Evolutionary conservation across 2,329 filamentous ascomycete genomes (phyloP).

Genomic region (Ceratocystis albifundus): DNA sequence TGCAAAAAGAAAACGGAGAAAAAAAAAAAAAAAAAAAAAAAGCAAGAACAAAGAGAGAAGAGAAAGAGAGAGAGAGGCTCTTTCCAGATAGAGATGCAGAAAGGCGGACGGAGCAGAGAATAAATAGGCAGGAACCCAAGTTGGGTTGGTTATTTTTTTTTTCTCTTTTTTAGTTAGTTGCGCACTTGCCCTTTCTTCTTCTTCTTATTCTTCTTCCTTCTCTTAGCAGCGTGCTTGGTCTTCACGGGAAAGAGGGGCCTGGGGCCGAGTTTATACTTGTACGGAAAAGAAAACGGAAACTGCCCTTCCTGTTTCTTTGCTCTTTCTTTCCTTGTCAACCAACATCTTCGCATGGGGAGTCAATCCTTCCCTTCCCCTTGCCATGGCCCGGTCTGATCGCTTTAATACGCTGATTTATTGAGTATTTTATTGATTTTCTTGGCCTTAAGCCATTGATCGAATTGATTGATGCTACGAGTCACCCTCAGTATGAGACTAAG

Average conservation of each 20-base stretch:
- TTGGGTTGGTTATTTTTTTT: not conserved
- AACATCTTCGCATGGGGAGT: slow-evolving; percentile 4
- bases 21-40: too few species aligned
- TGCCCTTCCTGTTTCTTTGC: not conserved
- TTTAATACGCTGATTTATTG: not conserved
- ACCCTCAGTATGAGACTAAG: not conserved
- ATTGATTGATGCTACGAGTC: not conserved
- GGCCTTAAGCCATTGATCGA: not conserved
- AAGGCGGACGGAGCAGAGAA: not conserved
- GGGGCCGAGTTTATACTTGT: slow-evolving; percentile 14
- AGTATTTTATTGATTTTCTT: not conserved
- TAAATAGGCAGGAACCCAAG: slow-evolving; percentile 2
- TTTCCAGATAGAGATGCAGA: not conserved
- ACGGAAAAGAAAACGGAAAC: slow-evolving; percentile 1
- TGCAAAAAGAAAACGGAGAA: not conserved
- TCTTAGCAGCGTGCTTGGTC: not conserved
- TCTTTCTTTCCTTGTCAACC: slow-evolving; percentile 13
- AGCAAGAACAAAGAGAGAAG: not conserved
- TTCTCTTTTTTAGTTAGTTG: too few species aligned
- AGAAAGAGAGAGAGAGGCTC: not conserved
- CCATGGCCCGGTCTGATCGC: not conserved
- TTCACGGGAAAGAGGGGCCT: slow-evolving; percentile 3
- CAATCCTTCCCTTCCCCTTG: slow-evolving; percentile 11
- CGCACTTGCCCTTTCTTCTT: slow-evolving; percentile 4
- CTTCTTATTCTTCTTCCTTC: not conserved